Evolutionary conservation across 2,329 filamentous ascomycete genomes (phyloP).

Genomic region (Emericellopsis cladophorae): DNA sequence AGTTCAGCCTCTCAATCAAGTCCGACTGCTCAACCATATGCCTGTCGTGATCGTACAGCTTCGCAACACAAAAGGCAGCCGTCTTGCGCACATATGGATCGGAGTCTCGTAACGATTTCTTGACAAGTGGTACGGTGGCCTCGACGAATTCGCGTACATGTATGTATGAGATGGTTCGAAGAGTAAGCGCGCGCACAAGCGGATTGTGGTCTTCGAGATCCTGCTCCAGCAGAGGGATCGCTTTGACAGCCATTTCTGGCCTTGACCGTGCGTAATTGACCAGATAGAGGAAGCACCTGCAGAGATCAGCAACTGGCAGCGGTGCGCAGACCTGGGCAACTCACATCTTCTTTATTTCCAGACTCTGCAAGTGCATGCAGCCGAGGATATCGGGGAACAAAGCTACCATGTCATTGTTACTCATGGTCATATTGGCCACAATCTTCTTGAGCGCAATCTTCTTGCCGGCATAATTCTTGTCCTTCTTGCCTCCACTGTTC

Average conservation of each 20-base stretch:
- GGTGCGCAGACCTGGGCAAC: slow-evolving; percentile 11
- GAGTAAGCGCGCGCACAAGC: slow-evolving; percentile 77
- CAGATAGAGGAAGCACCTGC: slow-evolving; percentile 91
- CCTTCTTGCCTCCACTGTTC: slow-evolving; percentile 89
- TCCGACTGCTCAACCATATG: slow-evolving; percentile 82
- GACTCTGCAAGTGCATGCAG: slow-evolving; percentile 87
- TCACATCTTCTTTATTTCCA: slow-evolving; percentile 99
- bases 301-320: slow-evolving; percentile 1
- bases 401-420: slow-evolving; percentile 99
- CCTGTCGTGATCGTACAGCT: slow-evolving; percentile 93
- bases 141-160: slow-evolving; percentile 94
- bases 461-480: slow-evolving; percentile 90
- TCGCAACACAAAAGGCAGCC: slow-evolving; percentile 89
- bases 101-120: slow-evolving; percentile 67
- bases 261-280: slow-evolving; percentile 96
- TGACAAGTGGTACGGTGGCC: slow-evolving; percentile 74
- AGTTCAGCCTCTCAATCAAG: slow-evolving; percentile 82
- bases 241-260: slow-evolving; percentile 86
- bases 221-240: slow-evolving; percentile 78
- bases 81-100: slow-evolving; percentile 98
- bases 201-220: slow-evolving; percentile 93
- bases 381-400: slow-evolving; percentile 89
- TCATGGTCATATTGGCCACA: slow-evolving; percentile 99
- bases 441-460: slow-evolving; percentile 99
- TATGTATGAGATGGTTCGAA: slow-evolving; percentile 94